Percentiles rank a stretch among this genome's conserved stretches.
Conservation (phyloP, 345 rosid genomes). For the Noccaea caerulescens region DNA sequence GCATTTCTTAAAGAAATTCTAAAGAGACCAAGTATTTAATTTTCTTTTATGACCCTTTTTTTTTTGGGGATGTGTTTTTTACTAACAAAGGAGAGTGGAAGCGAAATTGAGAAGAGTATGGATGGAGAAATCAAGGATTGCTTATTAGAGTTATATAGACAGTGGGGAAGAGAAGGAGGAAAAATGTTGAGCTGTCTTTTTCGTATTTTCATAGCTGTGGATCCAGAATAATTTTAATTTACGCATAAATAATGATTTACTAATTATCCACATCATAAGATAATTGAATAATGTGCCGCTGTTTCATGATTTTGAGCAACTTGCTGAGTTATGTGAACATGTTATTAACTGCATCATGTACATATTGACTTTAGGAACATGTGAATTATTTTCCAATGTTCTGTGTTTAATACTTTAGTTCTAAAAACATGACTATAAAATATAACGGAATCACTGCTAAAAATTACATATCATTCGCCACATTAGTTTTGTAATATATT, state of each 20-base stretch:
- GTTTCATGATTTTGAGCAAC: slow-evolving; percentile 33
- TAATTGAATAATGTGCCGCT: slow-evolving; percentile 34
- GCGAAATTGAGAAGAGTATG: not conserved
- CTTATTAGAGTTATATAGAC: slow-evolving; percentile 36
- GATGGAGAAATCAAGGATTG: slow-evolving; percentile 30
- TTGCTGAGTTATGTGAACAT: slow-evolving; percentile 39
- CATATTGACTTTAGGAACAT: slow-evolving; percentile 26
- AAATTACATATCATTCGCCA: not conserved
- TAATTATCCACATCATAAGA: slow-evolving; percentile 40
- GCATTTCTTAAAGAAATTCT: slow-evolving; percentile 45
- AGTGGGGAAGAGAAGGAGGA: slow-evolving; percentile 6
- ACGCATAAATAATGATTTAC: not conserved
- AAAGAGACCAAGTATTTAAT: slow-evolving; percentile 2
- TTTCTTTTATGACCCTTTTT: slow-evolving; percentile 3
- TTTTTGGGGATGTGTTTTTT: not conserved
- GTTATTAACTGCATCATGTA: slow-evolving; percentile 26
- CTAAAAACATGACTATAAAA: too few species aligned
- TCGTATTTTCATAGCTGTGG: slow-evolving; percentile 39
- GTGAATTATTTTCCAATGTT: not conserved
- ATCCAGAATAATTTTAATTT: not conserved
- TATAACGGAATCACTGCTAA: too few species aligned
- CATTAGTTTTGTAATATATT: not conserved
- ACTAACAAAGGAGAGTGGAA: not conserved
- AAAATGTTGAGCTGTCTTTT: slow-evolving; percentile 37
- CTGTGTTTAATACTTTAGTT: too few species aligned